phyloP scores from a whole-genome alignment of 352 stramenopile species.

The Pythium periplocum region DNA sequence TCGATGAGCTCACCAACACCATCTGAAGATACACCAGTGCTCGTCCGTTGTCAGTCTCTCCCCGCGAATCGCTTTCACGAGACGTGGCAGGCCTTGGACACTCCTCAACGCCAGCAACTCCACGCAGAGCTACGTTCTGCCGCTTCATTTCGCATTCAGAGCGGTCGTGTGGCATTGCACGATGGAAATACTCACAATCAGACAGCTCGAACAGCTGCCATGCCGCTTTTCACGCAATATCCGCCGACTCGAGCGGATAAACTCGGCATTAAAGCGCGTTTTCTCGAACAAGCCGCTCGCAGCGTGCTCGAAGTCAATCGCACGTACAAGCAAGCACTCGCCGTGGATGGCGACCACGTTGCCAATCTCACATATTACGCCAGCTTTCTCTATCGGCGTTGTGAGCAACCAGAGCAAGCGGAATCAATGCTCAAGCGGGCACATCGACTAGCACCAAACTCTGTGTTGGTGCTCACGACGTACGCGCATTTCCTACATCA shows the following conservation, averaged over 20 bases:
- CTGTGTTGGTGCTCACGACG: slow-evolving; percentile 19
- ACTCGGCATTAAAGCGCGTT: slow-evolving; percentile 39
- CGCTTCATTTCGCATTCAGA: slow-evolving; percentile 29
- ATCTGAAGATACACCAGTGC: slow-evolving; percentile 9
- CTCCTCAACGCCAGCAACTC: slow-evolving; percentile 20
- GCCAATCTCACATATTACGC: slow-evolving; percentile 38
- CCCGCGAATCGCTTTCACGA: slow-evolving; percentile 21
- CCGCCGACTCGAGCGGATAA: slow-evolving; percentile 26
- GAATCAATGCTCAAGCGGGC: slow-evolving; percentile 21
- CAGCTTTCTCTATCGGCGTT: slow-evolving; percentile 24
- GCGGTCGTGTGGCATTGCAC: slow-evolving; percentile 16
- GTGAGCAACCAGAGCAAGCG: slow-evolving; percentile 16
- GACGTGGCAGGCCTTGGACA: slow-evolving; percentile 23
- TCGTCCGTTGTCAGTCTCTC: slow-evolving; percentile 31
- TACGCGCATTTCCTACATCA: slow-evolving; percentile 35
- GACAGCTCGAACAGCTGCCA: neutral
- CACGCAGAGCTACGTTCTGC: slow-evolving; percentile 22
- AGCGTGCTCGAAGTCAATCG: slow-evolving; percentile 20
- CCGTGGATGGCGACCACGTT: slow-evolving; percentile 21
- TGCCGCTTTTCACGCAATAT: neutral
- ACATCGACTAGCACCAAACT: slow-evolving; percentile 11
- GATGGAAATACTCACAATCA: neutral
- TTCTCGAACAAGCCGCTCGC: slow-evolving; percentile 27
- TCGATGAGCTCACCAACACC: neutral
- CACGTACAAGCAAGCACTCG: slow-evolving; percentile 28